These are phyloP conservation scores for Malus sieversii DNA, from an alignment of 306 rosid species.

Conservation along the genomic window DNA sequence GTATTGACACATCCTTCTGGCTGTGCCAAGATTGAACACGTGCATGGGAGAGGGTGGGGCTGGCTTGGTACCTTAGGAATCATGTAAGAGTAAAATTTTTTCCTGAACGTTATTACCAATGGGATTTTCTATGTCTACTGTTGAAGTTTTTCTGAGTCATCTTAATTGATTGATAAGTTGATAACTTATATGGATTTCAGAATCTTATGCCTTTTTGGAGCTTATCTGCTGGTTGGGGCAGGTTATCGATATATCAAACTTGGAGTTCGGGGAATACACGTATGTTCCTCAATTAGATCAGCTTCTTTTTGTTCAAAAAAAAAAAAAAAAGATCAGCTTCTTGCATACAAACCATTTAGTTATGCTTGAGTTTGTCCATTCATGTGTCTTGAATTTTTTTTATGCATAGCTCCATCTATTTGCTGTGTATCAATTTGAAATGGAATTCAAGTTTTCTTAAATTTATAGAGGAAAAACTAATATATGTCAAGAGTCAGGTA, in stretches of 20 bases:
- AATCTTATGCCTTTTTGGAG: constrained; percentile 66
- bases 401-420: neutral
- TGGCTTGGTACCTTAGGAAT: constrained; percentile 59
- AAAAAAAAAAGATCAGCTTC: neutral
- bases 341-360: neutral
- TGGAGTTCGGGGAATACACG: constrained; percentile 66
- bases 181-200: constrained; percentile 36
- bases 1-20: constrained; percentile 84
- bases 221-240: constrained; percentile 58
- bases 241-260: constrained; percentile 58
- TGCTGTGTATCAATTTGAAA: neutral
- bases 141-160: constrained; percentile 15
- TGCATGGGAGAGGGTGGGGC: constrained; percentile 63
- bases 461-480: neutral
- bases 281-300: constrained; percentile 27
- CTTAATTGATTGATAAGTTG: constrained; percentile 6
- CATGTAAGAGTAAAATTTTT: constrained; percentile 33
- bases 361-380: neutral
- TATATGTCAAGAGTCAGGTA: neutral
- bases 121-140: neutral
- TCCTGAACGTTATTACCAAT: neutral
- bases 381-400: neutral
- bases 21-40: constrained; percentile 54
- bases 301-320: neutral
- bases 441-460: neutral